Base-by-base conservation (phyloP, 2,329 filamentous ascomycete genomes). In the Trichoderma simmonsii region DNA sequence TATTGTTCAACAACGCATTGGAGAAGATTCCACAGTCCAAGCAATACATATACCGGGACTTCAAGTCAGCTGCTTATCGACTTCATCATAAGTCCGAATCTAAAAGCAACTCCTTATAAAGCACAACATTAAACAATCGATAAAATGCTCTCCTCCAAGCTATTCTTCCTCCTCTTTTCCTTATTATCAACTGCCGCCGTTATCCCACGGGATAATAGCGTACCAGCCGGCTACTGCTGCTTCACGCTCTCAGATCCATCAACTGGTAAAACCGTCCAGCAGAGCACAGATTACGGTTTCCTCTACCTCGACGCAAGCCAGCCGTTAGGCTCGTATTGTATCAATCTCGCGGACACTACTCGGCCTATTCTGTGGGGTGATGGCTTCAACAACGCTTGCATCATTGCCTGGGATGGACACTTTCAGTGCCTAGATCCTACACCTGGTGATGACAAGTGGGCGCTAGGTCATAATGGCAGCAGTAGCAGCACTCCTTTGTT, bases 341-440 rank as follows among this genome's bases (percentile, higher is more conserved):
- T 81, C 26, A 66, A 81, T 32, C 71, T 78, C 14, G 71, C 76
- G 26, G 68, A 77, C 54, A 24, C 9, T 51, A 21, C 73, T 0
- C 75, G 75, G n/a, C 74, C 77, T 2, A 68, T 79, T 4, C 76
- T 81, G 11, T 75, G 43, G 43, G 43, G 73, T 18, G 79, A 81
- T 48, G 71, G 70, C 39, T 72, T 71, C 71, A 75, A 77, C 73
- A 80, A 79, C 66, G 78, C 80, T n/a, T 82, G 80, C 73, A 80
- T 80, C 71, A 72, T 81, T 71, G 70, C 73, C 56, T 74, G 75
- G 18, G 71, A 75, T 26, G 73, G 75, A 21, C 71, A 74, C 24
- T 73, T 82, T 51, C 77, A 79, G 64, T 82, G 80, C 9, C 77
- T 80, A 48, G 80, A 82, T 60, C 76, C 77, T 21, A 81, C 75